Percentiles rank a stretch among this genome's conserved stretches.
These are phyloP conservation scores for Apiospora saccharicola DNA, from an alignment of 2,329 filamentous ascomycete genomes.

Conservation along the genomic window DNA sequence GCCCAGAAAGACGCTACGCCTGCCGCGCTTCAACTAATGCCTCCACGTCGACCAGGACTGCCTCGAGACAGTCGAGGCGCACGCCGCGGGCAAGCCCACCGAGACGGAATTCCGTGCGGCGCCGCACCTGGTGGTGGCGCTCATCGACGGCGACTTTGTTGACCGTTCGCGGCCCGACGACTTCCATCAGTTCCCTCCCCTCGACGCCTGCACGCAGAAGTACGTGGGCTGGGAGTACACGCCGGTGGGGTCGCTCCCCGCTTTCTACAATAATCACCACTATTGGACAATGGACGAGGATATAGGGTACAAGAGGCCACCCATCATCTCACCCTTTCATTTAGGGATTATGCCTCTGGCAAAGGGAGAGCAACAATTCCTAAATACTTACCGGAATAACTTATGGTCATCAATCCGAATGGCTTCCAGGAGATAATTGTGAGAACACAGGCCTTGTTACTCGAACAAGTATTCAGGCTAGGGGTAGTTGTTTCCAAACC, in stretches of 20 bases:
- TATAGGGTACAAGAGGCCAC: neutral
- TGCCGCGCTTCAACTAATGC: neutral
- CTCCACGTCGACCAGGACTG: conserved; percentile 11
- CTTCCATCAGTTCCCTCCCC: neutral
- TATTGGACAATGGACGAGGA: neutral
- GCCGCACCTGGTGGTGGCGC: neutral
- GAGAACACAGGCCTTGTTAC: no score
- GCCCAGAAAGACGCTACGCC: neutral
- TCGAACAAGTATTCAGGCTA: no score
- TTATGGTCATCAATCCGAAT: no score
- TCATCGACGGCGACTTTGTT: neutral
- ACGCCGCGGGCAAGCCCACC: neutral
- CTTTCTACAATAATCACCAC: neutral
- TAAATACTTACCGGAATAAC: no score
- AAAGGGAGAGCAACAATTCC: no score
- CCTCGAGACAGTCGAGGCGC: neutral
- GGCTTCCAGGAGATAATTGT: no score
- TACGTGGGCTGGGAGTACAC: conserved; percentile 5
- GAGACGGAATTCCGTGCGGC: neutral
- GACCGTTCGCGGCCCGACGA: neutral
- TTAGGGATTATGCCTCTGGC: neutral
- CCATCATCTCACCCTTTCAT: neutral
- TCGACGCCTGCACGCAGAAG: neutral
- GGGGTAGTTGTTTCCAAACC: no score
- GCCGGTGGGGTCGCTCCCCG: neutral